These are phyloP conservation scores for Azolla pinnata DNA, from an alignment of 75 land plant species.

Conservation along the genomic window DNA sequence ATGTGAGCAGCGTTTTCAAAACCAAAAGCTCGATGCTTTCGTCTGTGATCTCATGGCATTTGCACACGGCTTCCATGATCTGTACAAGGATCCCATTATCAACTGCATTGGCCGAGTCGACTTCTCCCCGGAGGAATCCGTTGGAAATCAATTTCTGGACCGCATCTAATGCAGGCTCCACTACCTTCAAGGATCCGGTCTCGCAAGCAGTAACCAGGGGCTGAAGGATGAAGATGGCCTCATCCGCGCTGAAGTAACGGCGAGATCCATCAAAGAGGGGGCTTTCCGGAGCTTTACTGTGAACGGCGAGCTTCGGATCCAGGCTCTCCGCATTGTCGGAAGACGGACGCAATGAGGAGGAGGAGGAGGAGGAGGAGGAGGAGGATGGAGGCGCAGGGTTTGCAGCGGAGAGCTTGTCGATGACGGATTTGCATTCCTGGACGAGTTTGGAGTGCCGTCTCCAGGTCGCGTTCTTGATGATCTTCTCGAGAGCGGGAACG, in stretches of 20 bases:
- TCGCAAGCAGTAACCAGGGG: slow-evolving; percentile 65
- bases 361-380: too few relatives aligned
- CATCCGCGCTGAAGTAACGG: slow-evolving; percentile 38
- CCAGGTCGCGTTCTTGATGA: slow-evolving; percentile 88
- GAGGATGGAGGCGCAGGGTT: not conserved
- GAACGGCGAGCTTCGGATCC: too few relatives aligned
- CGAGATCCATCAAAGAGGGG: slow-evolving; percentile 44
- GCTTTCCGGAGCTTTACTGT: slow-evolving; percentile 21
- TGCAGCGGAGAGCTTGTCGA: slow-evolving; percentile 42
- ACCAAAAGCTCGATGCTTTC: slow-evolving; percentile 67
- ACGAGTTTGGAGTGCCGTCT: slow-evolving; percentile 90
- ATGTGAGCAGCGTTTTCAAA: slow-evolving; percentile 73
- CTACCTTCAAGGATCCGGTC: slow-evolving; percentile 52
- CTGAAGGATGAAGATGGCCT: slow-evolving; percentile 58
- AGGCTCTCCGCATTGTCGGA: too few relatives aligned
- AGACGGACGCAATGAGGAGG: too few relatives aligned
- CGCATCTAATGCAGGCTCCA: slow-evolving; percentile 80
- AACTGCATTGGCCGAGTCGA: slow-evolving; percentile 52
- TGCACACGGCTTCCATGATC: slow-evolving; percentile 74
- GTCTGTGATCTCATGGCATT: slow-evolving; percentile 68
- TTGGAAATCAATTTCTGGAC: slow-evolving; percentile 77
- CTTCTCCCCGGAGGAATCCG: slow-evolving; percentile 77
- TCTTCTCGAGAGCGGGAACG: slow-evolving; percentile 61
- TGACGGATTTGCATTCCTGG: slow-evolving; percentile 65
- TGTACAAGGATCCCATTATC: slow-evolving; percentile 47